phyloP scores from a whole-genome alignment of 2,329 filamentous ascomycete genomes.

The Curvularia verruculosa region DNA sequence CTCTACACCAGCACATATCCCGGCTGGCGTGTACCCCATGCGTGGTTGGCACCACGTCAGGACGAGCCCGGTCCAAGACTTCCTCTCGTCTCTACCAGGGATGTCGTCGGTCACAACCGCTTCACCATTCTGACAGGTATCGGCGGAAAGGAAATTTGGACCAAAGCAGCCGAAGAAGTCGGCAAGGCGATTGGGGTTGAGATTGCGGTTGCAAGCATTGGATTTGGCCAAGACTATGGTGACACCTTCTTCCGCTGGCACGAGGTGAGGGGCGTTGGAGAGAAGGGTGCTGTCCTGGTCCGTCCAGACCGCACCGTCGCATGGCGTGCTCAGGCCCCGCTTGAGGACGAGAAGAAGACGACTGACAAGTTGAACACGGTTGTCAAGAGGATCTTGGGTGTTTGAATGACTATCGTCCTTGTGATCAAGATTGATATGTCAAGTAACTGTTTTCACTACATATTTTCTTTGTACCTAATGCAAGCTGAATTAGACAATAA shows the following conservation, averaged over 20 bases:
- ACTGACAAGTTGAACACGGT: constrained; percentile 3
- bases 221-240: constrained; percentile 2
- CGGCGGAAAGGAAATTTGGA: constrained; percentile 1
- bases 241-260: constrained; percentile 4
- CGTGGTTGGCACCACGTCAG: background rate
- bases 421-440: no score
- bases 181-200: background rate
- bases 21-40: constrained; percentile 6
- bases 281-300: constrained; percentile 5
- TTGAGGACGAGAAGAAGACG: background rate
- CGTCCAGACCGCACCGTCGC: constrained; percentile 6
- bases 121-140: constrained; percentile 8
- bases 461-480: background rate
- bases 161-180: background rate
- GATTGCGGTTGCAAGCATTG: constrained; percentile 5
- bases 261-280: constrained; percentile 1
- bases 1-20: constrained; percentile 10
- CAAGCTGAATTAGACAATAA: background rate
- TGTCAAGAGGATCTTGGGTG: background rate
- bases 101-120: constrained; percentile 1
- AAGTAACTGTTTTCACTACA: background rate
- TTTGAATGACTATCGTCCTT: background rate
- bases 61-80: background rate
- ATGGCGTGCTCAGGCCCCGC: constrained; percentile 3
- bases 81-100: background rate